phyloP scores from a whole-genome alignment of 257 asterid genomes.

The Plantago major region DNA sequence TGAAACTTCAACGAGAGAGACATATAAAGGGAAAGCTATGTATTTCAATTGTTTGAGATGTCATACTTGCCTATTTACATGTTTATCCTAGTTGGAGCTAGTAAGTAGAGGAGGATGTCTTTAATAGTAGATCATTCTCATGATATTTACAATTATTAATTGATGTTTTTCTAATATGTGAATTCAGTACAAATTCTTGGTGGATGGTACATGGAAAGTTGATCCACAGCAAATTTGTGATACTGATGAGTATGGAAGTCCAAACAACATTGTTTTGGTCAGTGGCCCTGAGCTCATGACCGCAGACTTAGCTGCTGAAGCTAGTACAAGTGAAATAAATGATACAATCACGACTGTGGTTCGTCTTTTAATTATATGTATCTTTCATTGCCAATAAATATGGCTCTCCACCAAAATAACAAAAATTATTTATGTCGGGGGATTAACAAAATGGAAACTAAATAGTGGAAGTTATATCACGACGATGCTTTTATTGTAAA shows the following conservation, averaged over 20 bases:
- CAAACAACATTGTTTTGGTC: conserved; percentile 45
- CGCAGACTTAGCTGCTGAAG: conserved; percentile 23
- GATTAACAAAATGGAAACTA: neutral
- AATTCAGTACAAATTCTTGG: conserved; percentile 61
- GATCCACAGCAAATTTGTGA: conserved; percentile 53
- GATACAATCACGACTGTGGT: conserved; percentile 22
- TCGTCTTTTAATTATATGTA: conserved; percentile 17
- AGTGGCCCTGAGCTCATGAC: conserved; percentile 23
- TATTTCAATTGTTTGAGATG: neutral
- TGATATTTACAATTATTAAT: neutral
- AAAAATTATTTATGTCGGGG: no score
- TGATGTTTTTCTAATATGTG: conserved; percentile 3
- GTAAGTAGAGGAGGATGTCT: neutral
- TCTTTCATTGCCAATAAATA: conserved; percentile 2
- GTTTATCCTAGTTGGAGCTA: neutral
- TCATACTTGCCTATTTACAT: neutral
- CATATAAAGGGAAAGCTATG: no score
- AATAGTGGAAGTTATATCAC: neutral
- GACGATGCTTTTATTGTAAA: neutral
- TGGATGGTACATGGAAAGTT: conserved; percentile 58
- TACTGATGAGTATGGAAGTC: conserved; percentile 44
- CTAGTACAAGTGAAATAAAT: conserved; percentile 22
- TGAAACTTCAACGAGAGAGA: no score
- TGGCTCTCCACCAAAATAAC: no score
- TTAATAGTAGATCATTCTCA: neutral